Evolutionary conservation across 495 filamentous ascomycete species (phyloP).

Genomic region (Penicillium antarcticum): DNA sequence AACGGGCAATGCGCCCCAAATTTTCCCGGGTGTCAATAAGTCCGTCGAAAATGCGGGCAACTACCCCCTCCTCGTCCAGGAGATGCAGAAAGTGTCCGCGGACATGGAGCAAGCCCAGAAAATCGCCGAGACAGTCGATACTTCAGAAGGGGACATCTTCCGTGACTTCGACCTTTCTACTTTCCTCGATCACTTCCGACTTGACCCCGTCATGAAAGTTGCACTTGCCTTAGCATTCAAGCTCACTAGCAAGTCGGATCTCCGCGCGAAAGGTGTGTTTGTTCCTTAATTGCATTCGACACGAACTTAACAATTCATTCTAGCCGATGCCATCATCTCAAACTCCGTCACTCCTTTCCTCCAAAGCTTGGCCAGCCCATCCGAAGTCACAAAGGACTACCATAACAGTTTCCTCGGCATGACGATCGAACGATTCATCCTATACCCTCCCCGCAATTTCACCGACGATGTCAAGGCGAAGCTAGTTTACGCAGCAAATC

Average conservation of each 20-base stretch:
- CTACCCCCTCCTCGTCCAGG: conserved; percentile 74
- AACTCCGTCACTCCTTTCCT: conserved; percentile 73
- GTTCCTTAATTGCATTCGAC: conserved; percentile 1
- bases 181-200: conserved; percentile 90
- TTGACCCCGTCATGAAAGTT: conserved; percentile 83
- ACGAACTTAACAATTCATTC: conserved; percentile 28
- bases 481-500: conserved; percentile 61
- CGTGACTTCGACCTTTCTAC: conserved; percentile 89
- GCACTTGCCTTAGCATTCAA: conserved; percentile 89
- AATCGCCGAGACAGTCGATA: conserved; percentile 90
- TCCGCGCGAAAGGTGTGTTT: conserved; percentile 80
- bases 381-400: conserved; percentile 60
- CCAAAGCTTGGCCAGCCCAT: conserved; percentile 59
- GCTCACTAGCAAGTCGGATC: conserved; percentile 68
- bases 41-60: conserved; percentile 70
- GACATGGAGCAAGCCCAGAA: conserved; percentile 80
- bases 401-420: conserved; percentile 63
- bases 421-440: conserved; percentile 76
- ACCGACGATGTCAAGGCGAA: conserved; percentile 68
- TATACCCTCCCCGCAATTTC: conserved; percentile 78
- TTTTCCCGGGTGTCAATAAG: conserved; percentile 74
- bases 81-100: conserved; percentile 78
- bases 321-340: conserved; percentile 80
- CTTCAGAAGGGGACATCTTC: conserved; percentile 82
- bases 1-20: conserved; percentile 76